phyloP scores from a whole-genome alignment of 306 rosid species.

The Rosa lucieae region DNA sequence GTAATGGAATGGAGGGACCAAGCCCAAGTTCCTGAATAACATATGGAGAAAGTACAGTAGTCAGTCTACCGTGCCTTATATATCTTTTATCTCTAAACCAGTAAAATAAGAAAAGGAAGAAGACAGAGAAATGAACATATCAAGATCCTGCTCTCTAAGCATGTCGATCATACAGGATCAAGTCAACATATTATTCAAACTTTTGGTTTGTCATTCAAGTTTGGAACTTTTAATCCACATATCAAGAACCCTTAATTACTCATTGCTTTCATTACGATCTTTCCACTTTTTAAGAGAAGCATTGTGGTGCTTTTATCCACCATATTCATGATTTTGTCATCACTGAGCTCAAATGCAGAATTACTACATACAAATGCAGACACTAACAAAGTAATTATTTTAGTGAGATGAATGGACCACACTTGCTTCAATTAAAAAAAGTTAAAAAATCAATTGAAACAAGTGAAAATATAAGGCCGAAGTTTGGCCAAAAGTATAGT shows the following conservation, averaged over 20 bases:
- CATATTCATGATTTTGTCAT: slow-evolving; percentile 6
- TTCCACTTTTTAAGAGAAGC: neutral
- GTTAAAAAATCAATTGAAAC: neutral
- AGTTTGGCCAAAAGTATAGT: no score
- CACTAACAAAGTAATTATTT: neutral
- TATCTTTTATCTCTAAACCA: neutral
- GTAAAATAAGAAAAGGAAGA: neutral
- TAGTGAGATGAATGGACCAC: neutral
- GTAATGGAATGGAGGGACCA: slow-evolving; percentile 96
- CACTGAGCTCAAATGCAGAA: neutral
- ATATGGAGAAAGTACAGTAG: neutral
- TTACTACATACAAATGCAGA: neutral
- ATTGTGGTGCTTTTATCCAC: neutral
- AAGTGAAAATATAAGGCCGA: no score
- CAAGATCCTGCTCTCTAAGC: neutral
- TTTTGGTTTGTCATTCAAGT: neutral
- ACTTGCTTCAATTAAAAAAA: neutral
- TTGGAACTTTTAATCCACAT: neutral
- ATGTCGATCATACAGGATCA: neutral
- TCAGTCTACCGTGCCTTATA: neutral
- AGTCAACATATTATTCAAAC: neutral
- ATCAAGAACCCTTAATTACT: neutral
- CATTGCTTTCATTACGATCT: neutral
- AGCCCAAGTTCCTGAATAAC: slow-evolving; percentile 86
- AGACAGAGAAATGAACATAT: neutral